These are phyloP conservation scores for Fusarium proliferatum DNA, from an alignment of 2,329 filamentous ascomycete species.

Conservation along the genomic window DNA sequence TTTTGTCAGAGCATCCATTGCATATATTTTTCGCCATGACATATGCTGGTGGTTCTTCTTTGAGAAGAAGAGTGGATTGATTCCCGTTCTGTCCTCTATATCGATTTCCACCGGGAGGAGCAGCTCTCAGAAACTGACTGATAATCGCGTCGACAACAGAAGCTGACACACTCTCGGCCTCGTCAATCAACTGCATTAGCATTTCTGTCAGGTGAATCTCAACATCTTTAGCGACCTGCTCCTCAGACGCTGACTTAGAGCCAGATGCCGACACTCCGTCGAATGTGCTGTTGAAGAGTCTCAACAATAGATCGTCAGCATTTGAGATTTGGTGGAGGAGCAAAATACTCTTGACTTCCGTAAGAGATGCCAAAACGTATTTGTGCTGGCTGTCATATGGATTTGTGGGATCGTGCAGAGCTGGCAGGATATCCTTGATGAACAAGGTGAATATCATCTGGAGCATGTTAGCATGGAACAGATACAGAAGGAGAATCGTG, in stretches of 20 bases:
- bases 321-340: conserved; percentile 89
- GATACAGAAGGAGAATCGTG: not conserved
- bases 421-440: conserved; percentile 83
- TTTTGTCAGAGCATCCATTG: conserved; percentile 88
- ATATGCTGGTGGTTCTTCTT: conserved; percentile 91
- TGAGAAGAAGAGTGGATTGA: conserved; percentile 85
- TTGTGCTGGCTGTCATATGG: conserved; percentile 94
- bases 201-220: conserved; percentile 92
- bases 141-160: conserved; percentile 93
- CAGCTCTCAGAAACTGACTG: conserved; percentile 92
- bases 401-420: conserved; percentile 85
- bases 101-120: conserved; percentile 73
- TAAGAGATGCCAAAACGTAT: conserved; percentile 87
- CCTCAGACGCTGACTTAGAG: conserved; percentile 78
- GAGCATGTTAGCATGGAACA: conserved; percentile 35
- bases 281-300: conserved; percentile 89
- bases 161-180: conserved; percentile 78
- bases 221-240: conserved; percentile 90
- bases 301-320: conserved; percentile 80
- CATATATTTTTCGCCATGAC: conserved; percentile 97
- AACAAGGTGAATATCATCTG: conserved; percentile 95
- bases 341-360: conserved; percentile 94
- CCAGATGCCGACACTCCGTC: conserved; percentile 83
- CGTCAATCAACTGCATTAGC: conserved; percentile 86
- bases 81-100: conserved; percentile 75